Evolutionary conservation across 1,284 basidiomycete genomes (phyloP).

Genomic region (Filobasidium uniguttulatum): DNA sequence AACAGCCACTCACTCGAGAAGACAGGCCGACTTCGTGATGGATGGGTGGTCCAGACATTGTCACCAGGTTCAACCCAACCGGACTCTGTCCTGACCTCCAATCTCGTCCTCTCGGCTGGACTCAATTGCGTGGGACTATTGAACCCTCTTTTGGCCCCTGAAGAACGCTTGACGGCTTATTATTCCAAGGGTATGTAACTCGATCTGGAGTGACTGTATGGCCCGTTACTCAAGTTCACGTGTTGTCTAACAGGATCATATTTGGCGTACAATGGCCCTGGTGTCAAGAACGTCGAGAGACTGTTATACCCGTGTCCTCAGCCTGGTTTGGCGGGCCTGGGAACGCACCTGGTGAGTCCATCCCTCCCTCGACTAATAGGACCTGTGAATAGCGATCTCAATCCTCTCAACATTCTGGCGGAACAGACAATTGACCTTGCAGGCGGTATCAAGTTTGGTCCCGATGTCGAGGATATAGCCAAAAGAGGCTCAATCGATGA

Average conservation of each 20-base stretch:
- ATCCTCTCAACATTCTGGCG: not conserved
- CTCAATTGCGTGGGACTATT: slow-evolving; percentile 58
- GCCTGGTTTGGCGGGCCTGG: slow-evolving; percentile 50
- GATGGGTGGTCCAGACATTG: slow-evolving; percentile 45
- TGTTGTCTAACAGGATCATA: slow-evolving; percentile 48
- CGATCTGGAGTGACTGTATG: not conserved
- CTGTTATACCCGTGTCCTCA: slow-evolving; percentile 83
- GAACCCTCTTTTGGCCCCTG: slow-evolving; percentile 51
- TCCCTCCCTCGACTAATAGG: slow-evolving; percentile 6
- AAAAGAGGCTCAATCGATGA: not conserved
- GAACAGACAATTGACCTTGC: slow-evolving; percentile 62
- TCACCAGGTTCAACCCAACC: slow-evolving; percentile 23
- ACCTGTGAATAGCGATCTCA: slow-evolving; percentile 14
- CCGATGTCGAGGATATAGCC: slow-evolving; percentile 73
- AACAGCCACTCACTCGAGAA: slow-evolving; percentile 13
- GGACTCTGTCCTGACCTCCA: slow-evolving; percentile 67
- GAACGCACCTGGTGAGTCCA: slow-evolving; percentile 55
- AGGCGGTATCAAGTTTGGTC: slow-evolving; percentile 81
- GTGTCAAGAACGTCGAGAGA: slow-evolving; percentile 49
- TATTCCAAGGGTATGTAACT: slow-evolving; percentile 46
- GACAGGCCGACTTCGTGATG: slow-evolving; percentile 17
- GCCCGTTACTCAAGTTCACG: slow-evolving; percentile 18
- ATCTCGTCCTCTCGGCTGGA: slow-evolving; percentile 78
- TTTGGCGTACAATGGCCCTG: slow-evolving; percentile 68
- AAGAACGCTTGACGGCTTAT: slow-evolving; percentile 51